Percentiles rank a stretch among this genome's conserved stretches.
Evolutionary conservation across 768 basidiomycete genomes (phyloP).

Genomic region (Saitozyma podzolica): DNA sequence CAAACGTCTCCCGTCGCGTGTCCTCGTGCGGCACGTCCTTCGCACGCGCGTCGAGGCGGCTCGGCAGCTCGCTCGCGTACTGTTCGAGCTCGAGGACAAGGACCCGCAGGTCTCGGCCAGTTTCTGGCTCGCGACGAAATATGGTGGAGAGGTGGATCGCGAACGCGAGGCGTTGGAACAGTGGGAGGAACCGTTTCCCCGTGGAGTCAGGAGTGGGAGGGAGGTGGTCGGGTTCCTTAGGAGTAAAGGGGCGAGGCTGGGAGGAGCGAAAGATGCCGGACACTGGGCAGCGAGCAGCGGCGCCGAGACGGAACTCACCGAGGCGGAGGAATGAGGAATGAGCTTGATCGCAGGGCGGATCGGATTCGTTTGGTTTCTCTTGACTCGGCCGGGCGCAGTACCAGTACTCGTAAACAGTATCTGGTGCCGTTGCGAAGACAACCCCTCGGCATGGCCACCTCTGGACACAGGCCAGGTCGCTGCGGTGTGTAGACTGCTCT

Average conservation of each 20-base stretch:
- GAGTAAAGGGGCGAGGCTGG: conserved; percentile 70
- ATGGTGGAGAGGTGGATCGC: conserved; percentile 34
- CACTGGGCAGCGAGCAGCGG: conserved; percentile 64
- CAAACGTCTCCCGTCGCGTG: conserved; percentile 67
- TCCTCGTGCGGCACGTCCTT: conserved; percentile 84
- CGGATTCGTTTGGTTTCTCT: not conserved
- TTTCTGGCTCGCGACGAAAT: conserved; percentile 50
- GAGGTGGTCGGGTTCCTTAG: conserved; percentile 75
- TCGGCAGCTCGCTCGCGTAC: conserved; percentile 69
- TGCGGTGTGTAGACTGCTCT: no score
- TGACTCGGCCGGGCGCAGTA: no score
- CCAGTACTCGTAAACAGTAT: no score
- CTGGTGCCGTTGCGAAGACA: no score
- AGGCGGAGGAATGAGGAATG: conserved; percentile 1
- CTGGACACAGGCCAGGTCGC: no score
- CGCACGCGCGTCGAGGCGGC: conserved; percentile 81
- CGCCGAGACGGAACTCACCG: conserved; percentile 25
- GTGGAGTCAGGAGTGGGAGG: conserved; percentile 59
- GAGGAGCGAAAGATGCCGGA: conserved; percentile 58
- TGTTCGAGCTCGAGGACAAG: conserved; percentile 60
- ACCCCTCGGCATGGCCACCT: no score
- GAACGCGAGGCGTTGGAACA: conserved; percentile 40
- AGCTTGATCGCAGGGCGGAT: not conserved
- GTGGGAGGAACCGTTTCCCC: conserved; percentile 40
- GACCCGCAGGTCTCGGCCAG: conserved; percentile 53